These are phyloP conservation scores for Chlamydomonas schloesseri DNA, from an alignment of 139 green algal species.

Conservation along the genomic window DNA sequence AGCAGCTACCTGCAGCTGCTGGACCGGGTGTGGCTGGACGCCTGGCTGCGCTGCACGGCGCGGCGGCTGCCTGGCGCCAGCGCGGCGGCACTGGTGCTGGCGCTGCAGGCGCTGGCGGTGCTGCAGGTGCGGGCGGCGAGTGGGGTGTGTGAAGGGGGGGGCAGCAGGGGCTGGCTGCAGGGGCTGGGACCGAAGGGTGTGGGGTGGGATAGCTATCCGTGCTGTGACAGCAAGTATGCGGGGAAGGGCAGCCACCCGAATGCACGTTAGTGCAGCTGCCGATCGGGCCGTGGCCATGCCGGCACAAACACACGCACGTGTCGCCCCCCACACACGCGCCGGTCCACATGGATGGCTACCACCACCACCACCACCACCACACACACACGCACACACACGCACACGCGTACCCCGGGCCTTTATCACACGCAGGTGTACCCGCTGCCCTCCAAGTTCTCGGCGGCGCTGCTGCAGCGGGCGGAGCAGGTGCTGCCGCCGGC, in stretches of 20 bases:
- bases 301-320: no score
- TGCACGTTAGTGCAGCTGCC: no score
- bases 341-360: no score
- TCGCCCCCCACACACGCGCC: no score
- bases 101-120: slow-evolving; percentile 24
- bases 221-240: no score
- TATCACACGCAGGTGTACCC: neutral
- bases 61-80: neutral
- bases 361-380: no score
- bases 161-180: neutral
- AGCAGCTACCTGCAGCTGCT: neutral
- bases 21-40: slow-evolving; percentile 20
- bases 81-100: slow-evolving; percentile 1
- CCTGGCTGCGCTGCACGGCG: slow-evolving; percentile 18
- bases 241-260: no score
- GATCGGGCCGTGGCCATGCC: no score
- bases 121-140: slow-evolving; percentile 5
- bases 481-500: neutral
- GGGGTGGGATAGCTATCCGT: neutral
- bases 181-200: no score
- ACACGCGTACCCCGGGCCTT: no score
- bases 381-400: neutral
- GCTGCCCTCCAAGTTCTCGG: slow-evolving; percentile 16
- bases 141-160: neutral
- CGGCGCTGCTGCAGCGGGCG: neutral